phyloP scores from a whole-genome alignment of 2,329 filamentous ascomycete genomes.

The Aspergillus piperis region DNA sequence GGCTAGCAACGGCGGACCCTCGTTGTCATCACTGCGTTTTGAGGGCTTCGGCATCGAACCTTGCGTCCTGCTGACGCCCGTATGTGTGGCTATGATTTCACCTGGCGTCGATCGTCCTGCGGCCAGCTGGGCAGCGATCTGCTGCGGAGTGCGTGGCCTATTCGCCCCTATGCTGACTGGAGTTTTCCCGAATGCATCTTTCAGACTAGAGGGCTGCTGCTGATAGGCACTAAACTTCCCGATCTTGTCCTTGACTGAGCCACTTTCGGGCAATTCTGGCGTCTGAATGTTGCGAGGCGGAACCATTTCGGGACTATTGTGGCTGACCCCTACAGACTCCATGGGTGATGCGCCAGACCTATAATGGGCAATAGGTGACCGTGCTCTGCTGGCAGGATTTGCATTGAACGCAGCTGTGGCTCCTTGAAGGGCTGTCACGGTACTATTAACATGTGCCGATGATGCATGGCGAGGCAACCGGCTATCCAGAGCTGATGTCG shows the following conservation, averaged over 20 bases:
- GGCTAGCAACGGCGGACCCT: conserved; percentile 24
- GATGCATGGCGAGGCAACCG: conserved; percentile 27
- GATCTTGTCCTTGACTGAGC: conserved; percentile 43
- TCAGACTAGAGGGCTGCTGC: conserved; percentile 17
- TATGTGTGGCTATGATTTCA: conserved; percentile 14
- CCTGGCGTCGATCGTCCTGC: conserved; percentile 30
- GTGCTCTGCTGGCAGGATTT: conserved; percentile 24
- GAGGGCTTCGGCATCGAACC: conserved; percentile 8
- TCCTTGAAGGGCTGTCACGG: conserved; percentile 36
- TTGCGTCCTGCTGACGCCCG: conserved; percentile 1
- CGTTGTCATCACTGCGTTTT: conserved; percentile 15
- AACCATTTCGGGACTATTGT: conserved; percentile 15
- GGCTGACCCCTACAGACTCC: conserved; percentile 22
- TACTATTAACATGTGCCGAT: conserved; percentile 24
- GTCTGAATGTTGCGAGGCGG: conserved; percentile 23
- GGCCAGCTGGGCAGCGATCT: conserved; percentile 40
- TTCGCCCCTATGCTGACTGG: conserved; percentile 16
- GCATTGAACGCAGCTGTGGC: conserved; percentile 40
- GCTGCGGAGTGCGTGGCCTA: conserved; percentile 27
- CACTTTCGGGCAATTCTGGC: conserved; percentile 31
- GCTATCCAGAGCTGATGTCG: conserved; percentile 30
- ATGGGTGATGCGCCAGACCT: conserved; percentile 18
- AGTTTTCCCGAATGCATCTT: conserved; percentile 16
- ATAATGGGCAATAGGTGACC: conserved; percentile 20
- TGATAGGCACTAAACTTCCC: conserved; percentile 33